Conservation (phyloP, 306 rosid genomes). For the Quercus berberidifolia region DNA sequence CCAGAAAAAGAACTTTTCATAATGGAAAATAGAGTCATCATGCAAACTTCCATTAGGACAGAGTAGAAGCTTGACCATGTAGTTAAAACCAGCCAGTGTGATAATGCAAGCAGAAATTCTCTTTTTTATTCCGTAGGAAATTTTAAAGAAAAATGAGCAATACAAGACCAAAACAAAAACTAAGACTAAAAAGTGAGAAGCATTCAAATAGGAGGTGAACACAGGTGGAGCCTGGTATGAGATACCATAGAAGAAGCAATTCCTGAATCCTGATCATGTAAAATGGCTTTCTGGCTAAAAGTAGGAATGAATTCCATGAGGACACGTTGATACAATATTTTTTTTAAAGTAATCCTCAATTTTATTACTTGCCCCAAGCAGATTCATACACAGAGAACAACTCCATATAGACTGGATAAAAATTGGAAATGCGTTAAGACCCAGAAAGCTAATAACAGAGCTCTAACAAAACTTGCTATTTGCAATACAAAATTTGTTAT, state of each 20-base stretch:
- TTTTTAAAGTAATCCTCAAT: not conserved
- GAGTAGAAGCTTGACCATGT: not conserved
- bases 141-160: not conserved
- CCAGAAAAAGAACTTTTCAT: not conserved
- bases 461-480: not conserved
- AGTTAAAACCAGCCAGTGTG: not conserved
- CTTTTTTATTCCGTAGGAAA: not conserved
- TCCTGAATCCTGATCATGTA: not conserved
- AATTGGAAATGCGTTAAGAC: not conserved
- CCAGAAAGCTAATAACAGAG: not conserved
- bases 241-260: not conserved
- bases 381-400: not conserved
- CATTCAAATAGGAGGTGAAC: not conserved
- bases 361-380: not conserved
- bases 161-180: not conserved
- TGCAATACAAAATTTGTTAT: conserved; percentile 7
- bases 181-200: not conserved
- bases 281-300: not conserved
- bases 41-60: not conserved
- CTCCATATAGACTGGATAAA: not conserved
- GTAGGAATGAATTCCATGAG: not conserved
- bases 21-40: not conserved
- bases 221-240: not conserved
- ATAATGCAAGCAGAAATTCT: not conserved
- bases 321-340: not conserved